These are phyloP conservation scores for Cydonia oblonga DNA, from an alignment of 331 rosid genomes.

Conservation along the genomic window DNA sequence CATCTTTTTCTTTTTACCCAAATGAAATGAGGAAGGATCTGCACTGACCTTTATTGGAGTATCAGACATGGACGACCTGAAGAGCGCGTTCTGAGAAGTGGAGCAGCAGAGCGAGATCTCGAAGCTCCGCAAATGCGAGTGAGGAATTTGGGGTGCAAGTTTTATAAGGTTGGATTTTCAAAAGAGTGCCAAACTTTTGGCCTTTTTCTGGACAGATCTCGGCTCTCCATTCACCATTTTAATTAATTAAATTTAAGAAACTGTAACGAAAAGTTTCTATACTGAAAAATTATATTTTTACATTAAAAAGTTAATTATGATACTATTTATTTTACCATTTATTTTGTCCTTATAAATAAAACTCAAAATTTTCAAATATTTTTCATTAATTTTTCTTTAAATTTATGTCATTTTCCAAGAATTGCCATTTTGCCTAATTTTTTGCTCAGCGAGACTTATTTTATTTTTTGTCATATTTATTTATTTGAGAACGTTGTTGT, in stretches of 20 bases:
- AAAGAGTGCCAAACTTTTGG: slow-evolving; percentile 8
- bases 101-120: slow-evolving; percentile 17
- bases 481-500: neutral
- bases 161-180: slow-evolving; percentile 19
- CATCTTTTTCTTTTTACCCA: neutral
- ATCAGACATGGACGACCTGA: slow-evolving; percentile 7
- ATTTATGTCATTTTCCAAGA: neutral
- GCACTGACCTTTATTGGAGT: slow-evolving; percentile 33
- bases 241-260: neutral
- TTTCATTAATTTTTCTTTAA: too few species aligned
- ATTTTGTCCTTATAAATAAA: too few species aligned
- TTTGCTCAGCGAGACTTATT: neutral
- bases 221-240: neutral
- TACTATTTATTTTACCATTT: too few species aligned
- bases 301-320: too few species aligned
- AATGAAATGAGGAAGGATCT: slow-evolving; percentile 4
- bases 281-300: too few species aligned
- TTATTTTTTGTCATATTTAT: neutral
- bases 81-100: neutral
- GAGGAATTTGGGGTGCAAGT: neutral
- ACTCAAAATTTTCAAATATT: too few species aligned
- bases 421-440: neutral
- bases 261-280: too few species aligned
- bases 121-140: neutral
- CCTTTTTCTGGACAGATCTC: neutral